A percentile compares a stretch with the other conserved stretches of the same genome.
phyloP scores from a whole-genome alignment of 805 yeast genomes.

The Ogataea degrootiae region DNA sequence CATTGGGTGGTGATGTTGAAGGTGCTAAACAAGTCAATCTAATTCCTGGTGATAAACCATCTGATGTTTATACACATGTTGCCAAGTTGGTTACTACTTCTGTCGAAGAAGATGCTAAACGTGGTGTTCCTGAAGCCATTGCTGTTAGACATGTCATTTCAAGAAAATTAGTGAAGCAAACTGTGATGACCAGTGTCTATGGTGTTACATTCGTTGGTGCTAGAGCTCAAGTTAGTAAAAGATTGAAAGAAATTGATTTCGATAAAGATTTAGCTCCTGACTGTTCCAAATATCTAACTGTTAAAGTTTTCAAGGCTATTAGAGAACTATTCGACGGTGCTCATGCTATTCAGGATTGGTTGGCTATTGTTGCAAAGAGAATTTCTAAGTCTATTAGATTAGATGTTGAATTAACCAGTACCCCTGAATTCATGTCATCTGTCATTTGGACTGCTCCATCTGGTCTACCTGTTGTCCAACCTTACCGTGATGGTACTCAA shows the following conservation, averaged over 20 bases:
- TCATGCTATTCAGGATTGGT: slow-evolving; percentile 94
- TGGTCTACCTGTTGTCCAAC: slow-evolving; percentile 95
- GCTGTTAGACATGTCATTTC: slow-evolving; percentile 57
- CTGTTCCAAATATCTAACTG: slow-evolving; percentile 61
- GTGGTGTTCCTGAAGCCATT: slow-evolving; percentile 51
- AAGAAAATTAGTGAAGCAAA: slow-evolving; percentile 90
- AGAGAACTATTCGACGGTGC: slow-evolving; percentile 88
- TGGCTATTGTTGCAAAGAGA: slow-evolving; percentile 77
- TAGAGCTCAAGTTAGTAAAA: slow-evolving; percentile 77
- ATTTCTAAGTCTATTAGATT: slow-evolving; percentile 74
- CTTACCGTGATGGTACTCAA: slow-evolving; percentile 69
- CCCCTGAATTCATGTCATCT: slow-evolving; percentile 64
- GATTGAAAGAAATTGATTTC: slow-evolving; percentile 55
- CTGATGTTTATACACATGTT: slow-evolving; percentile 71
- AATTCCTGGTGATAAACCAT: slow-evolving; percentile 66
- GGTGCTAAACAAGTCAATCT: slow-evolving; percentile 80
- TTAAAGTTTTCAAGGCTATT: slow-evolving; percentile 75
- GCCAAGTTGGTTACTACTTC: slow-evolving; percentile 56
- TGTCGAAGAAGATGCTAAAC: slow-evolving; percentile 48
- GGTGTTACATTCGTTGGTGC: slow-evolving; percentile 97
- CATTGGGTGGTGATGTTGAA: slow-evolving; percentile 77
- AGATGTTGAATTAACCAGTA: slow-evolving; percentile 54
- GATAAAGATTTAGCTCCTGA: slow-evolving; percentile 33
- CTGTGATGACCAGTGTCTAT: slow-evolving; percentile 97
- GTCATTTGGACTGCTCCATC: slow-evolving; percentile 98